Base-by-base conservation (phyloP, 805 yeast species). In the Metschnikowia koreensis region DNA sequence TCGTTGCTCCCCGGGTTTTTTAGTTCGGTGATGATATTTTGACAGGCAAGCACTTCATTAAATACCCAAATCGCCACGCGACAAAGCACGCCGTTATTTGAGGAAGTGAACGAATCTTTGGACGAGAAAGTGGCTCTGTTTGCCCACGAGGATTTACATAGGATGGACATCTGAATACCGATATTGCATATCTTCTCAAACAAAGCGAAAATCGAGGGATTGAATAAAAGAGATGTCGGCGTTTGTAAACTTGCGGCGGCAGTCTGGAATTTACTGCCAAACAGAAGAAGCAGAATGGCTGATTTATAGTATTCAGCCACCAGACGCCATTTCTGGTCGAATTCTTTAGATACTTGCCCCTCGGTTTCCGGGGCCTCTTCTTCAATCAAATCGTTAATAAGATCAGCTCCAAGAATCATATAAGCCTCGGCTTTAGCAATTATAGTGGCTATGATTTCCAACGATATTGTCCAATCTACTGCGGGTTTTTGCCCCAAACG, bases 21-120 rank as follows among this genome's bases (percentile, higher is more conserved):
- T 42, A 38, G 59, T 41, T 47, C 61, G 51, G n/a, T 27, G 3
- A 66, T 31, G 8, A 71, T 29, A n/a, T 49, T 59, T 50, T 60
- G 59, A 16, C 68, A 62, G 4, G 54, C 55, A 29, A 56, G 55
- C 9, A 73, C 48, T 50, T 76, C 77, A 52, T 70, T 68, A 41
- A 68, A 55, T 5, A 74, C 60, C 58, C 60, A 75, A 1, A 79
- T 69, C 4, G 81, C 72, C 10, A 79, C 77, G 50, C 81, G 62
- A 12, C 78, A 66, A n/a, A 79, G 59, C 1, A 75, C 71, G 1
- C 79, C 75, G 55, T 74, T 70, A 40, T 69, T 65, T 50, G 66
- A n/a, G 33, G 54, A 22, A 52, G 57, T 37, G 16, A 54, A 54
- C 4, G 50, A 28, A 13, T 46, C 50, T 5, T 15, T 17, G 7